phyloP scores from a whole-genome alignment of 176 grass and related monocot species.

The Avena insularis region DNA sequence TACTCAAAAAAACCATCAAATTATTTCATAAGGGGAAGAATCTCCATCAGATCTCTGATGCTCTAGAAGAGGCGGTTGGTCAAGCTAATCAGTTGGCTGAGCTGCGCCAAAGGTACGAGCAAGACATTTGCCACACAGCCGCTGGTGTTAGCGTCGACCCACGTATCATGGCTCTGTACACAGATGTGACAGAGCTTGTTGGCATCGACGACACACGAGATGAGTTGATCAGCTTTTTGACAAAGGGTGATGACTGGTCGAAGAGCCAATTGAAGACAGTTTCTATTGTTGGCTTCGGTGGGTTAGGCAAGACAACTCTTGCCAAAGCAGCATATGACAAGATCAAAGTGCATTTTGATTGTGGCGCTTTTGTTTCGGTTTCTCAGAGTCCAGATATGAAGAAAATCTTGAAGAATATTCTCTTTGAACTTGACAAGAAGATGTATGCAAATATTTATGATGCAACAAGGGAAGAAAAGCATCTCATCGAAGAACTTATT shows the following conservation, averaged over 20 bases:
- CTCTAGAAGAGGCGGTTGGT: neutral
- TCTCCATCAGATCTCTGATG: neutral
- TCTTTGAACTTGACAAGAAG: no score
- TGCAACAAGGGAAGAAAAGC: no score
- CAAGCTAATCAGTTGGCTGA: neutral
- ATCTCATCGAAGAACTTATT: no score
- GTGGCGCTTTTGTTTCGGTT: no score
- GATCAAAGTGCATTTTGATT: no score
- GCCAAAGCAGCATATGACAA: no score
- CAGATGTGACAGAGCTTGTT: neutral
- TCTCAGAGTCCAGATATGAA: no score
- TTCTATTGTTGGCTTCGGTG: neutral
- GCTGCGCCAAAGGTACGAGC: neutral
- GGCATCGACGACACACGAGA: neutral
- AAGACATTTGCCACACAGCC: rapidly evolving
- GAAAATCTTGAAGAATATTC: no score
- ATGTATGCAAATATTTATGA: no score
- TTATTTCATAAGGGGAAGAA: neutral
- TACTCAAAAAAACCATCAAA: neutral
- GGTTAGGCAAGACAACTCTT: neutral
- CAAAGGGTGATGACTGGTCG: neutral
- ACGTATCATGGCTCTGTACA: no score
- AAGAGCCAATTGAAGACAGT: neutral
- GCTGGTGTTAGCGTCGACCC: neutral
- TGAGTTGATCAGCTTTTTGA: neutral